Evolutionary conservation across 2,329 filamentous ascomycete species (phyloP), one percentile per base, ranked within the genome.

Genomic region (Pyrenochaeta sp.): DNA sequence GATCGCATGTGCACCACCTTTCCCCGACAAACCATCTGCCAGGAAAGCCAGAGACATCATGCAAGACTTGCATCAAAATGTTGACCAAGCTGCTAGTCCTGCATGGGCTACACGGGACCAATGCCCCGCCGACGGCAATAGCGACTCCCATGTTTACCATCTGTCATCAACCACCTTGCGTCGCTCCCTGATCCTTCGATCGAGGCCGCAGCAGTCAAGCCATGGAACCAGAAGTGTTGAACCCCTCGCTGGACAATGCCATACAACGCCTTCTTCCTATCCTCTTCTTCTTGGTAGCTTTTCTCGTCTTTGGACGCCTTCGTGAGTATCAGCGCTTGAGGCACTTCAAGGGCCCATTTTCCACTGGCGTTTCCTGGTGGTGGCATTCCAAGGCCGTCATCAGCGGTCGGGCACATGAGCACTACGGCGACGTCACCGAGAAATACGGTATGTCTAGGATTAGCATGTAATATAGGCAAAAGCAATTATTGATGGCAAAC

Each of bases 381-480:
- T 72, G 68, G 70, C 66, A 72, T 46, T 71, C 71, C 2, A 64
- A 52, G 32, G 72, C 69, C 7, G 66, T 72, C 15, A 35, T 72
- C 27, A 64, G 67, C 21, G 64, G 68, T 1, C 54, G 59, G 33
- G 50, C 67, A 3, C 61, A 73, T 43, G 40, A 49, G 27, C 61
- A 57, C 42, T 74, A 74, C 45, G 67, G 65, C 12, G 53, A 73
- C 11, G 66, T 63, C 7, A 72, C 63, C 5, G 66, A 71, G 23
- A 66, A 66, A 59, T 73, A 71, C 40, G 71, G 71, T 71, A 58
- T 49, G 64, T 42, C 14, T 14, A 15, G n/a, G 20, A 3, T 30
- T 14, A 12, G n/a, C 1, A 11, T 9, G 4, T 12, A 4, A 6
- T 1, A 14, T 10, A 27, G 36, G 36, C 4, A 27, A 39, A 4